Base-by-base conservation (phyloP, 768 basidiomycete species). In the Porphyrellus cyaneotinctus region DNA sequence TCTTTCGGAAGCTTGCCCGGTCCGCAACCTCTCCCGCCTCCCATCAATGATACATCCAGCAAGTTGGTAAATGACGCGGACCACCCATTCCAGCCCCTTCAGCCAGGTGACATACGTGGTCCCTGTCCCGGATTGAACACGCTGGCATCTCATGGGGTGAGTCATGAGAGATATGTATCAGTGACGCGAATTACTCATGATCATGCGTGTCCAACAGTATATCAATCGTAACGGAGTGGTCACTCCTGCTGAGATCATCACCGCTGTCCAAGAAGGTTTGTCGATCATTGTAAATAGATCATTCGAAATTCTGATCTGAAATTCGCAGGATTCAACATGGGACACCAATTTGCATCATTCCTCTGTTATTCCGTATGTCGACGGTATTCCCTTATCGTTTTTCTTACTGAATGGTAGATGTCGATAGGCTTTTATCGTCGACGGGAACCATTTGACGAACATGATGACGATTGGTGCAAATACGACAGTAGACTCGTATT, bases 51-150 rank as follows among this genome's bases (percentile, higher is more conserved):
- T 28, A 64, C 63, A 1, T 57, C 61, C 9, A 41, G 61, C n/a
- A 65, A 64, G 46, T 12, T 56, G 31, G 63, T 65, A 2, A 24
- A 60, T 22, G 63, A 63, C 18, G 20, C 4, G 4, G 44, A 33
- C 15, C 63, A 65, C n/a, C 60, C 64, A 23, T 65, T 39, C 32
- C 0, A 33, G 1, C 46, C 47, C 3, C 48, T 48, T 22, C 41
- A 0, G 28, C 54, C 56, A 9, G 52, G 56, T 18, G 64, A 65
- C 32, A 56, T 65, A 26, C 63, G 63, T 47, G 63, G 63, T 14
- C 61, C 64, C 6, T 64, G 55, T 37, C 61, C 63, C 0, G 63
- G 64, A 48, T 37, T 64, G 51, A 64, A 64, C 18, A 65, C 64
- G 10, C 43, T 64, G 1, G 61, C 64, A 1, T 57, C 60, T 60